Evolutionary conservation across 371 early-diverging fungal species (phyloP).

Genomic region (Lichtheimia corymbifera): DNA sequence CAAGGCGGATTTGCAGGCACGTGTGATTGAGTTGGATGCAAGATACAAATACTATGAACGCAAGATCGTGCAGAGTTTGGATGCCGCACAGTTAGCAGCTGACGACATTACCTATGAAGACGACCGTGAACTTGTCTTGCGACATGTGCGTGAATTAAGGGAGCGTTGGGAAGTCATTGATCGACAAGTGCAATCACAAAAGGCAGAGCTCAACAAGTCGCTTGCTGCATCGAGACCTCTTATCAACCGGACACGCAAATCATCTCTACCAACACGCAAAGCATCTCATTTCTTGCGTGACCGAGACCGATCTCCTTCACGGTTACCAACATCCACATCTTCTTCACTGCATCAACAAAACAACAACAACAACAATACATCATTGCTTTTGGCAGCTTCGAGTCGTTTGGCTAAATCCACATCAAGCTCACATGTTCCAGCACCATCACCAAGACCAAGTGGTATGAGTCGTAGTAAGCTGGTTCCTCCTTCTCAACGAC

Average conservation of each 20-base stretch:
- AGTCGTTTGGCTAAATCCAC: slow-evolving; percentile 19
- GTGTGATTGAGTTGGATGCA: slow-evolving; percentile 54
- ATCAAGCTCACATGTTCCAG: slow-evolving; percentile 9
- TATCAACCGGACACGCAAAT: slow-evolving; percentile 31
- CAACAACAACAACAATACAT: slow-evolving; percentile 6
- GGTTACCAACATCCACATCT: slow-evolving; percentile 13
- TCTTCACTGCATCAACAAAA: neutral
- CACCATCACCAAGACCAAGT: neutral
- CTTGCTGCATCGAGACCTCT: slow-evolving; percentile 26
- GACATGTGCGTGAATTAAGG: slow-evolving; percentile 20
- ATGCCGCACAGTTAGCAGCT: slow-evolving; percentile 26
- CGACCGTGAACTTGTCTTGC: neutral
- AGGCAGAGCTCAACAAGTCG: slow-evolving; percentile 31
- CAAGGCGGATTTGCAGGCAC: slow-evolving; percentile 51
- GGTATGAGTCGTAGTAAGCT: neutral
- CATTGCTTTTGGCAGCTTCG: slow-evolving; percentile 8
- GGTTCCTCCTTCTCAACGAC: slow-evolving; percentile 8
- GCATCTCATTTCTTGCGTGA: slow-evolving; percentile 27
- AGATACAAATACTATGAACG: slow-evolving; percentile 58
- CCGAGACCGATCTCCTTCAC: slow-evolving; percentile 19
- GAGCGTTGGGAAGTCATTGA: slow-evolving; percentile 25
- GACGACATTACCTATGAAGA: slow-evolving; percentile 4
- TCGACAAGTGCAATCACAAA: slow-evolving; percentile 29
- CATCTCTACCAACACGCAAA: slow-evolving; percentile 45
- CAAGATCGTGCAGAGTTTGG: slow-evolving; percentile 41